Conservation (phyloP, 306 rosid species). For the Pueraria montana region DNA sequence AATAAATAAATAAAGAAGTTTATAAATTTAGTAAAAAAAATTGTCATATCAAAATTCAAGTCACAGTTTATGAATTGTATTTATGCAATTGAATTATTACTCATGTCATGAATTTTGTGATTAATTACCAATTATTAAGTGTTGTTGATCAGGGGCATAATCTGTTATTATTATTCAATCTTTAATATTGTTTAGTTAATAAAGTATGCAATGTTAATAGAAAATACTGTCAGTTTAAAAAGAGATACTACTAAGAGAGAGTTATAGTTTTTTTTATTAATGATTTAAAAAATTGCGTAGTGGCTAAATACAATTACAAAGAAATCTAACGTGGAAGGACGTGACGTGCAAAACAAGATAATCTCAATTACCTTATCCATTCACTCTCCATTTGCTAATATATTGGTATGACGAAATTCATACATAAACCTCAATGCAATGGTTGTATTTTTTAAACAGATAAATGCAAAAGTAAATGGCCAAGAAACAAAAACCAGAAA, state of each 20-base stretch:
- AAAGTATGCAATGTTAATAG: neutral
- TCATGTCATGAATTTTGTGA: neutral
- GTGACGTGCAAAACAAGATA: slow-evolving; percentile 18
- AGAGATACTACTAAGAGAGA: neutral
- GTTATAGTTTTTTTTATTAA: neutral
- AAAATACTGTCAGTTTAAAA: neutral
- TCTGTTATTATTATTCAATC: neutral
- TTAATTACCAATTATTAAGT: neutral
- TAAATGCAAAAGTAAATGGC: neutral
- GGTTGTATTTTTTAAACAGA: neutral
- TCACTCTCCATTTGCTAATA: neutral
- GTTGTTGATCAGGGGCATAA: no score
- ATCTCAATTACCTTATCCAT: slow-evolving; percentile 10
- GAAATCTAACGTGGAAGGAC: neutral
- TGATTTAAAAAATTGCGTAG: neutral
- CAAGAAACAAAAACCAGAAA: no score
- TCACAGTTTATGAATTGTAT: neutral
- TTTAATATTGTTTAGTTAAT: neutral
- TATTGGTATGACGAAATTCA: neutral
- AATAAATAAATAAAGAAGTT: neutral
- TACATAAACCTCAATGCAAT: neutral
- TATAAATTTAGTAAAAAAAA: neutral
- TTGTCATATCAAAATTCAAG: neutral
- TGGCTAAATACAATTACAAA: neutral
- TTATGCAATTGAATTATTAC: neutral